phyloP scores from a whole-genome alignment of 1,139 yeast genomes.

The Diutina siamensis region DNA sequence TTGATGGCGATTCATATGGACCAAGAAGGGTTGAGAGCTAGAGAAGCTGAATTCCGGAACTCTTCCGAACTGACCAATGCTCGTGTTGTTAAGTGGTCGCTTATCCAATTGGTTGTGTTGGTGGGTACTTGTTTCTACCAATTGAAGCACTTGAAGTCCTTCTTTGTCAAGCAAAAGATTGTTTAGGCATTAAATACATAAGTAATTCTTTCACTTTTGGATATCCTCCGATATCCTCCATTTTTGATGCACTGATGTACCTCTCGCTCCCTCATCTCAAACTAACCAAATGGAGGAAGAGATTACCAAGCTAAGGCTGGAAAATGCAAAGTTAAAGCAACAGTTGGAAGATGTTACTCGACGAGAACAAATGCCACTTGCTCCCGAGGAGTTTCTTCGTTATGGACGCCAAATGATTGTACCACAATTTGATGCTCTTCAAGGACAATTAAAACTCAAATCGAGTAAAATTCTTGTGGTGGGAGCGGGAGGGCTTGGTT shows the following conservation, averaged over 20 bases:
- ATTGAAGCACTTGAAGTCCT: constrained; percentile 46
- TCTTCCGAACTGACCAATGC: constrained; percentile 55
- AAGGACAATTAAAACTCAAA: constrained; percentile 49
- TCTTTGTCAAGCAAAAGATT: constrained; percentile 55
- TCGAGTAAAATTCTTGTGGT: constrained; percentile 55
- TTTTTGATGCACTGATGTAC: neutral
- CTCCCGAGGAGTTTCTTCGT: constrained; percentile 54
- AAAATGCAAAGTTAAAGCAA: neutral
- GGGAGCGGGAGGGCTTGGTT: constrained; percentile 97
- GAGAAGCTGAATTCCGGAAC: constrained; percentile 60
- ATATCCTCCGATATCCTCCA: too few relatives aligned
- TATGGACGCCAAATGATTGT: constrained; percentile 97
- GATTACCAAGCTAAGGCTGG: neutral
- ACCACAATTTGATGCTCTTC: constrained; percentile 51
- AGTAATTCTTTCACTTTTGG: neutral
- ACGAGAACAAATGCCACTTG: neutral
- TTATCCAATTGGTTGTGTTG: constrained; percentile 47
- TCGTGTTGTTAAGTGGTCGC: constrained; percentile 53
- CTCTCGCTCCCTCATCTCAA: neutral
- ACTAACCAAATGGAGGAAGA: neutral
- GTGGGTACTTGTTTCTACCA: constrained; percentile 59
- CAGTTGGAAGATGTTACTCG: neutral
- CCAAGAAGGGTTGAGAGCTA: constrained; percentile 54
- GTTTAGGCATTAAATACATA: constrained; percentile 15
- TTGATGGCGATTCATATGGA: constrained; percentile 49